A percentile compares a stretch with the other conserved stretches of the same genome.
phyloP scores from a whole-genome alignment of 2,329 filamentous ascomycete genomes.

The Pseudogymnoascus sp. region DNA sequence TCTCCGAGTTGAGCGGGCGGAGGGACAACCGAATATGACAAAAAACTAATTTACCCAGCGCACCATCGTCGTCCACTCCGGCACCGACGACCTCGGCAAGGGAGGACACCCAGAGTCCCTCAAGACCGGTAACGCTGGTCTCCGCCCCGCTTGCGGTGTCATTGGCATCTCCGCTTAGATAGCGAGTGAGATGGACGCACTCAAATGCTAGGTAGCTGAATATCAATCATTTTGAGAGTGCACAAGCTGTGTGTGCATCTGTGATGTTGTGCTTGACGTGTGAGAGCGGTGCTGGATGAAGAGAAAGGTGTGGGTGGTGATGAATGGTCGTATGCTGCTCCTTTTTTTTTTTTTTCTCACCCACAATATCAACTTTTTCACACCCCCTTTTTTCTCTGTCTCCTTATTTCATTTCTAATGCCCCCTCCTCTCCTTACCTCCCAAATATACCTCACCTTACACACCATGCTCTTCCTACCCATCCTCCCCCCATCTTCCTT shows the following conservation, averaged over 20 bases:
- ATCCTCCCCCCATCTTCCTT: background rate
- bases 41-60: conserved; percentile 45
- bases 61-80: conserved; percentile 87
- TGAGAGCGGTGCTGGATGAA: background rate
- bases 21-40: conserved; percentile 3
- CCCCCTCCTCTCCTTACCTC: background rate
- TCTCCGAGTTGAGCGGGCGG: background rate
- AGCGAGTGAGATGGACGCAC: conserved; percentile 3
- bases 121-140: conserved; percentile 95
- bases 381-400: background rate
- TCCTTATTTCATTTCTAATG: background rate
- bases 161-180: conserved; percentile 76
- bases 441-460: background rate
- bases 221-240: background rate
- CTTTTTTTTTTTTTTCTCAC: background rate
- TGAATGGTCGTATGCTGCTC: background rate
- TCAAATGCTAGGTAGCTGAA: background rate
- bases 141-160: conserved; percentile 91
- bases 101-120: conserved; percentile 88
- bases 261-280: background rate
- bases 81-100: conserved; percentile 94
- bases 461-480: background rate
- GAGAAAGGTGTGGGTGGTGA: background rate
- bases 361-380: background rate
- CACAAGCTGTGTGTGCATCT: background rate